Evolutionary conservation across 2,329 filamentous ascomycete genomes (phyloP).

Genomic region (Fusarium marasasianum): DNA sequence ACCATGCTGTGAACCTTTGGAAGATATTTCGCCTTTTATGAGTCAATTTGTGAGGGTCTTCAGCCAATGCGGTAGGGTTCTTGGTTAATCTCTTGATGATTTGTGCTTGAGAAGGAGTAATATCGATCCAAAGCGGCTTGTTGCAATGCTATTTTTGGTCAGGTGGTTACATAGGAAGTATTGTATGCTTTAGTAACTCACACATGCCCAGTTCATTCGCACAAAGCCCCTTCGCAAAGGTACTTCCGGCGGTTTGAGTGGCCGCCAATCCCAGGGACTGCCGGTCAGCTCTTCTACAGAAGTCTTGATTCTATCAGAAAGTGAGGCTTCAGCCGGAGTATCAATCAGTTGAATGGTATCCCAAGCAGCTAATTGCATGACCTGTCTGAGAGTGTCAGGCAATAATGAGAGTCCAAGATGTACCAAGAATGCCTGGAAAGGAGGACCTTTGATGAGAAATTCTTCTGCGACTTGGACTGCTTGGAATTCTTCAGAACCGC

Average conservation of each 20-base stretch:
- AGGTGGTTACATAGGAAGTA: not conserved
- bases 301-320: not conserved
- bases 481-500: not conserved
- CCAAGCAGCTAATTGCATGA: not conserved
- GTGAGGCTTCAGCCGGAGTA: not conserved
- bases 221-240: not conserved
- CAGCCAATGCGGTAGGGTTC: not conserved
- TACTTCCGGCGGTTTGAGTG: not conserved
- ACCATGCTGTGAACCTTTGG: not conserved
- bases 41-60: not conserved
- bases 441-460: not conserved
- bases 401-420: not conserved
- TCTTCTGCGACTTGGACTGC: not conserved
- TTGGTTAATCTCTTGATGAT: not conserved
- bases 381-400: not conserved
- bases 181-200: not conserved
- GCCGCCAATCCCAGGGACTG: constrained; percentile 8
- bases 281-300: not conserved
- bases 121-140: not conserved
- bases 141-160: not conserved
- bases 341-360: not conserved
- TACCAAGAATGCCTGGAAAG: not conserved
- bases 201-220: constrained; percentile 1
- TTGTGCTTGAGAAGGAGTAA: not conserved
- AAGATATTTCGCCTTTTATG: not conserved